Conservation (phyloP, 1,284 basidiomycete species). For the Pseudozyma sp. region DNA sequence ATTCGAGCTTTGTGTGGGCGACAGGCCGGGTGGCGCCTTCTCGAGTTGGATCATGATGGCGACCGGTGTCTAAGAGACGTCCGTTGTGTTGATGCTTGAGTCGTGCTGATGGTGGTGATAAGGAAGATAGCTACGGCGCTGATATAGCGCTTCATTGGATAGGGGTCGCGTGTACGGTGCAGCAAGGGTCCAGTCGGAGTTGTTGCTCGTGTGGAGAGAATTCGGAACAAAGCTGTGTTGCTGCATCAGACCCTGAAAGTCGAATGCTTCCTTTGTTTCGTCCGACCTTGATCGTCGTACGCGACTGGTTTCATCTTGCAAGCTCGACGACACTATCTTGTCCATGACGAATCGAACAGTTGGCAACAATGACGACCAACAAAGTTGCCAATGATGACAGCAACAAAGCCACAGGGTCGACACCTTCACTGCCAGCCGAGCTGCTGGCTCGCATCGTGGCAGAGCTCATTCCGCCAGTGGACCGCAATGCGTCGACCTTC, state of each 20-base stretch:
- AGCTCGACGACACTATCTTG: no score
- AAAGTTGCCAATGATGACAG: not conserved
- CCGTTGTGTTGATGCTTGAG: not conserved
- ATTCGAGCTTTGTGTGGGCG: not conserved
- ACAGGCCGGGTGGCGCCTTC: slow-evolving; percentile 1
- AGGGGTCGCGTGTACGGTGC: slow-evolving; percentile 1
- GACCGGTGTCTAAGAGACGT: not conserved
- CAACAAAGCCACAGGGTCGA: not conserved
- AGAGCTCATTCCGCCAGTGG: slow-evolving; percentile 16
- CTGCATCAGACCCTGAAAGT: not conserved
- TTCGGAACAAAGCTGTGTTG: not conserved
- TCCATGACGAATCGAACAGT: not conserved
- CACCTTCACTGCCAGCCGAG: slow-evolving; percentile 33
- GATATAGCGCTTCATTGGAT: not conserved
- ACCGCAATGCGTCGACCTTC: slow-evolving; percentile 27
- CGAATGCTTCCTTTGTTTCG: not conserved
- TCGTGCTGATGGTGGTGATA: no score
- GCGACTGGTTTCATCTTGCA: not conserved
- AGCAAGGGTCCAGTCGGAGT: not conserved
- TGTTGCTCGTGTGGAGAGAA: not conserved
- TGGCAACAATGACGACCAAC: not conserved
- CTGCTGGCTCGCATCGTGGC: slow-evolving; percentile 28
- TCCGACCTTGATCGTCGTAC: not conserved
- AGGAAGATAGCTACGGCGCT: no score
- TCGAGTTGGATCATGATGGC: slow-evolving; percentile 12